Conservation (phyloP, 495 filamentous ascomycete genomes). For the Oidiodendron maius region DNA sequence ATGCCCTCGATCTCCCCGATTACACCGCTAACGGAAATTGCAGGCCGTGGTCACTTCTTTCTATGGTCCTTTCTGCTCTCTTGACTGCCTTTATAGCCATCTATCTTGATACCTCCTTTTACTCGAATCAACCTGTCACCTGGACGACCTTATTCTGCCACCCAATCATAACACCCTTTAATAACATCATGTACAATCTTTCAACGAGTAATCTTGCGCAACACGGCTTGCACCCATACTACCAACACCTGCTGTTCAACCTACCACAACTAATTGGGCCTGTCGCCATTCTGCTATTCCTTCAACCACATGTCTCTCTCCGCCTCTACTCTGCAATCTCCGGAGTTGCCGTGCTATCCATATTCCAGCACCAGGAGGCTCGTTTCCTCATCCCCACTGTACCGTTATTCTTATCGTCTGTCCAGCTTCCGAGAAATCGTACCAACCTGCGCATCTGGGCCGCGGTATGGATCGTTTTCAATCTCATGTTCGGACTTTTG, state of each 20-base stretch:
- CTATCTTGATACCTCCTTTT: slow-evolving; percentile 77
- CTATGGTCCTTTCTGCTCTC: slow-evolving; percentile 52
- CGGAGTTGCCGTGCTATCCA: slow-evolving; percentile 70
- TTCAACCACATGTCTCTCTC: slow-evolving; percentile 47
- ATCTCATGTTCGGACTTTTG: slow-evolving; percentile 65
- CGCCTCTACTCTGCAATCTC: slow-evolving; percentile 73
- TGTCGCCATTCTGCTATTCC: slow-evolving; percentile 62
- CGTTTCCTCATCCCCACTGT: slow-evolving; percentile 86
- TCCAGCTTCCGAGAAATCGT: slow-evolving; percentile 60
- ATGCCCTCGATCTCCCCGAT: not conserved
- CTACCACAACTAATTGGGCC: slow-evolving; percentile 90
- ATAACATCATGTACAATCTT: slow-evolving; percentile 87
- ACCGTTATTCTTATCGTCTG: slow-evolving; percentile 80
- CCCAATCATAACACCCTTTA: slow-evolving; percentile 81
- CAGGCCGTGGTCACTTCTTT: slow-evolving; percentile 64
- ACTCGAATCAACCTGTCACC: slow-evolving; percentile 50
- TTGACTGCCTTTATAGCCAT: slow-evolving; percentile 66
- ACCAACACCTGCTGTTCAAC: slow-evolving; percentile 83
- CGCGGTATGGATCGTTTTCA: slow-evolving; percentile 75
- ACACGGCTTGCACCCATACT: slow-evolving; percentile 88
- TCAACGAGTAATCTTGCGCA: slow-evolving; percentile 69
- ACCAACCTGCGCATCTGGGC: slow-evolving; percentile 50
- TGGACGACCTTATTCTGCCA: slow-evolving; percentile 47
- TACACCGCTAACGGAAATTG: not conserved
- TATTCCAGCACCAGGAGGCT: slow-evolving; percentile 91